phyloP scores from a whole-genome alignment of 208 protist species.

The Leishmania gerbilli region DNA sequence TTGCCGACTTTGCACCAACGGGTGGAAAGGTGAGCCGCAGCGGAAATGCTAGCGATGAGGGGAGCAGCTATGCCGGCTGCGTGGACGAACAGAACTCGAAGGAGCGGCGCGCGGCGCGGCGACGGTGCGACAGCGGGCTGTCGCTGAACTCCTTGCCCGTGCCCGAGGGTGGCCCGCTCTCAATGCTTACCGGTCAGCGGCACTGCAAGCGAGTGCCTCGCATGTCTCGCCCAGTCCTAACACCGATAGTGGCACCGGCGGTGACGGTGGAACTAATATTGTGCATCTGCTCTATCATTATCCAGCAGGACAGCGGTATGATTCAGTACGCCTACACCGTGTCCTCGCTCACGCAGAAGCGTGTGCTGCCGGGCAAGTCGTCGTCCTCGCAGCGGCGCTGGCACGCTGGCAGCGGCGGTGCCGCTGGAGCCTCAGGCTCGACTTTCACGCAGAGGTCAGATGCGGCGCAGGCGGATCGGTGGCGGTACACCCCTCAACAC shows the following conservation, averaged over 20 bases:
- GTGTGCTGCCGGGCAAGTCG: slow-evolving; percentile 26
- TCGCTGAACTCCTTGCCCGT: neutral
- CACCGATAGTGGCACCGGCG: slow-evolving; percentile 31
- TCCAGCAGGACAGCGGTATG: slow-evolving; percentile 56
- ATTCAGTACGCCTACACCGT: slow-evolving; percentile 60
- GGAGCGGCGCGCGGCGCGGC: slow-evolving; percentile 2
- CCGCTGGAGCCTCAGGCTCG: neutral
- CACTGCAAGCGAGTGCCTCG: neutral
- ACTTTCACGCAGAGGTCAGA: slow-evolving; percentile 11
- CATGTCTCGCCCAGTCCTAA: neutral
- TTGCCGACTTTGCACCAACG: neutral
- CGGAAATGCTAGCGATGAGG: neutral
- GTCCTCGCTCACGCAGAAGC: slow-evolving; percentile 52
- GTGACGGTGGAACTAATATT: slow-evolving; percentile 67
- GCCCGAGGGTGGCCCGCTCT: neutral
- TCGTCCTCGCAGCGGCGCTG: slow-evolving; percentile 28
- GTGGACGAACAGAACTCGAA: neutral
- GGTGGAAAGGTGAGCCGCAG: neutral
- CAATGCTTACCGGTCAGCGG: neutral
- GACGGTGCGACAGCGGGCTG: neutral
- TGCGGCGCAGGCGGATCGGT: slow-evolving; percentile 12
- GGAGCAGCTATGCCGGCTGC: neutral
- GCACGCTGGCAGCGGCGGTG: slow-evolving; percentile 7
- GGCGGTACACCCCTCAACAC: slow-evolving; percentile 40
- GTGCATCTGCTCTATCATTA: slow-evolving; percentile 50